Evolutionary conservation across 768 basidiomycete genomes (phyloP).

Genomic region (Pilatotrama ljubarskyi): DNA sequence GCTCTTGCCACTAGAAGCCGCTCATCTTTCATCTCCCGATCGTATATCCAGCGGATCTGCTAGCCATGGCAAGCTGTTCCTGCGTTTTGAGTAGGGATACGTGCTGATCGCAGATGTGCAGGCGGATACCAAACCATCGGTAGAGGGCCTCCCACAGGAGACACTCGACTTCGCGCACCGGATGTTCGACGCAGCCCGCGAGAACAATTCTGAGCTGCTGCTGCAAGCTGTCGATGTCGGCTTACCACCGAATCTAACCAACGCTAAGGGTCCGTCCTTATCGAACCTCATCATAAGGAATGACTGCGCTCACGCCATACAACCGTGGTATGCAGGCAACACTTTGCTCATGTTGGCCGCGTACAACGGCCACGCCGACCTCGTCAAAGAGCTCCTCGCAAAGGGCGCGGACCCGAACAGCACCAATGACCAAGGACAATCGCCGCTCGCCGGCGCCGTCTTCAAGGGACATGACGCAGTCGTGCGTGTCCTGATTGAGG

Average conservation of each 20-base stretch:
- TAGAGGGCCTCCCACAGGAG: constrained; percentile 33
- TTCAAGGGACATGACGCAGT: constrained; percentile 72
- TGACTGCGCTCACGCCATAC: neutral
- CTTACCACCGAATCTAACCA: constrained; percentile 70
- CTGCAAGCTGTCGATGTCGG: constrained; percentile 66
- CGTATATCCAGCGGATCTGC: neutral
- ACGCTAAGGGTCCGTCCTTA: constrained; percentile 55
- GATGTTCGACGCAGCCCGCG: constrained; percentile 75
- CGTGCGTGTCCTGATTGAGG: constrained; percentile 51
- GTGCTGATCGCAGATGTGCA: neutral
- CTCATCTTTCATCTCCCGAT: too few species aligned
- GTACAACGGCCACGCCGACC: constrained; percentile 63
- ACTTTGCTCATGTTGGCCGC: constrained; percentile 79
- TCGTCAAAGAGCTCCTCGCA: constrained; percentile 52
- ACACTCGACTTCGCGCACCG: constrained; percentile 57
- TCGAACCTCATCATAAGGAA: neutral
- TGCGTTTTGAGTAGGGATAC: neutral
- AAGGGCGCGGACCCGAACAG: constrained; percentile 66
- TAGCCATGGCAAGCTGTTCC: neutral
- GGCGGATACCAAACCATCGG: constrained; percentile 6
- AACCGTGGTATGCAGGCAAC: constrained; percentile 52
- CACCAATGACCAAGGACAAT: constrained; percentile 70
- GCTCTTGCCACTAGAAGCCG: too few species aligned
- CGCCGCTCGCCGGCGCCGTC: constrained; percentile 73
- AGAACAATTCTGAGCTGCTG: constrained; percentile 53